Base-by-base conservation (phyloP, 176 grass and related monocot genomes). In the Oryza meridionalis region DNA sequence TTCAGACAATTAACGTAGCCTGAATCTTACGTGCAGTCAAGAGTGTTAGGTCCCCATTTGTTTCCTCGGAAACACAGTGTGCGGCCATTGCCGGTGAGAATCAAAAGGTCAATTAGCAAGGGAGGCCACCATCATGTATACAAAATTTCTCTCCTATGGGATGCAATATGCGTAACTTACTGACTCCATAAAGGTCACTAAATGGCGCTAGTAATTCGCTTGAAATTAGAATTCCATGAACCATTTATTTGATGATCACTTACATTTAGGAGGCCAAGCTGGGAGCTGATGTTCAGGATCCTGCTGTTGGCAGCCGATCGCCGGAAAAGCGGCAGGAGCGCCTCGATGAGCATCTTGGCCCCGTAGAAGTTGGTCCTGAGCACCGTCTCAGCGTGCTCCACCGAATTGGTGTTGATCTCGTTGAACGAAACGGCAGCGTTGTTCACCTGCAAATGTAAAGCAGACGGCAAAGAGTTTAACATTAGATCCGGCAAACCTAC, bases 391-490 rank as follows among this genome's bases (percentile, higher is more conserved):
- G 95, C 95, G 19, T 95, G 90, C 72, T 98, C 87, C 73, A 98
- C 91, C 6, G 95, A 90, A 87, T 98, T 98, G 73, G 73, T 92
- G 33, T 91, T 81, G 43, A 98, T 87, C 46, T 95, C 84, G 68
- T 98, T 98, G 80, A 98, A 98, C 2, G 95, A 98, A 11, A 98
- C 95, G 3, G 72, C 95, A 0, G 95, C 95, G 65, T 98, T 98
- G 82, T 95, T 98, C 78, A 98, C 85, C 92, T 98, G 59, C 61
- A 88, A 62, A 62, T 11, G 4, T n/a, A 62, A 62, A 62, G 58
- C 58, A n/a, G 51, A 16, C 15, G 49, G 22, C 21, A 24, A 22
- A 62, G 58, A 62, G 58, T 24, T 61, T 11, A 62, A 62, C n/a
- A n/a, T n/a, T n/a, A 62, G 19, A 62, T 62, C n/a, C 58, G 9